These are phyloP conservation scores for Sugiyamaella grinbergsii DNA, from an alignment of 1,139 yeast species.

Conservation along the genomic window DNA sequence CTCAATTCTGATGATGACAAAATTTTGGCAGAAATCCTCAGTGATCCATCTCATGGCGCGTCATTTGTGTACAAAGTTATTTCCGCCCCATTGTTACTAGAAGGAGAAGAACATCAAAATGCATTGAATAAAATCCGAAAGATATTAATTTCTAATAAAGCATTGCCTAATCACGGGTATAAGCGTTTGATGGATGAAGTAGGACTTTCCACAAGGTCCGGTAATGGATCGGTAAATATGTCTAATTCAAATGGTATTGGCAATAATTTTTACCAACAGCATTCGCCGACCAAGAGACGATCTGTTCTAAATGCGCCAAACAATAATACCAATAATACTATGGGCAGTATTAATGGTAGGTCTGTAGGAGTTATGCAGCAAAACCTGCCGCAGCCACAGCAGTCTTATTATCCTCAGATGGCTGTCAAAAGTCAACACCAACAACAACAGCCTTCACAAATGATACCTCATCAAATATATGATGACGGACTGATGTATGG, in stretches of 20 bases:
- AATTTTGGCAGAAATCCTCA: conserved; percentile 54
- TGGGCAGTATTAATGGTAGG: not conserved
- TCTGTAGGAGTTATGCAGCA: conserved; percentile 1
- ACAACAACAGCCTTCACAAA: conserved; percentile 20
- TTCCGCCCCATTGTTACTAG: conserved; percentile 37
- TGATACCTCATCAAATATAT: conserved; percentile 6
- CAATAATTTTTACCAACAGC: conserved; percentile 3
- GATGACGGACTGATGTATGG: conserved; percentile 1
- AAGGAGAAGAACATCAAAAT: conserved; percentile 55
- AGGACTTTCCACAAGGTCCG: conserved; percentile 51
- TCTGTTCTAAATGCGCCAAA: not conserved
- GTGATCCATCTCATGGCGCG: conserved; percentile 73
- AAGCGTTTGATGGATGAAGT: conserved; percentile 91
- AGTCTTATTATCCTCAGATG: conserved; percentile 19
- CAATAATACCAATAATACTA: conserved; percentile 6
- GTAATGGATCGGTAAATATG: not conserved
- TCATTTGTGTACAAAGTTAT: conserved; percentile 72
- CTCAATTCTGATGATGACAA: conserved; percentile 48
- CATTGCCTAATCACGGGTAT: conserved; percentile 67
- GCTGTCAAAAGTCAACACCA: conserved; percentile 15
- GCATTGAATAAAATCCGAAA: conserved; percentile 62
- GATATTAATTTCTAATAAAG: conserved; percentile 60
- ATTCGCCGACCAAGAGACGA: conserved; percentile 13
- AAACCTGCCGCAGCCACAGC: conserved; percentile 18
- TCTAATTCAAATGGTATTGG: conserved; percentile 2